Conservation (phyloP, 140 eudicot genomes). For the Oenanthe javanica region DNA sequence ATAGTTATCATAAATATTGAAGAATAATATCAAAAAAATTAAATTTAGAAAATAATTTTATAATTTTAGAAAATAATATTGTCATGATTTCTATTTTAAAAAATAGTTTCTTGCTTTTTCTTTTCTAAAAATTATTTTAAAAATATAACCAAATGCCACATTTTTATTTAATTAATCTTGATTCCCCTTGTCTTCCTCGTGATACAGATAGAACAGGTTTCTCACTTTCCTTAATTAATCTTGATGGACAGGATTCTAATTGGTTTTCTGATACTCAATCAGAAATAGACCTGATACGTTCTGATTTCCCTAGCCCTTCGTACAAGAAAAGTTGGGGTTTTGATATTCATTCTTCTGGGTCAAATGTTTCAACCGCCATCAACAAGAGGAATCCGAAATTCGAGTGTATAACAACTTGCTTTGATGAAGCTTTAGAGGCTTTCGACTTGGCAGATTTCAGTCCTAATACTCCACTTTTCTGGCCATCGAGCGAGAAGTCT, state of each 20-base stretch:
- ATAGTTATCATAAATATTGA: too few species aligned
- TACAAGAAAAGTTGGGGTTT: slow-evolving; percentile 5
- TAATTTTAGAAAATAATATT: too few species aligned
- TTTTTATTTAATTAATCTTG: not conserved
- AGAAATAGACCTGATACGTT: slow-evolving; percentile 8
- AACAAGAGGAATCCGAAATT: slow-evolving; percentile 21
- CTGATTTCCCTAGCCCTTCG: slow-evolving; percentile 22
- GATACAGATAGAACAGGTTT: not conserved
- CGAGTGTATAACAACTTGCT: slow-evolving; percentile 15
- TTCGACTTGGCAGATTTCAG: slow-evolving; percentile 30
- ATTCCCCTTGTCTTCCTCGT: not conserved
- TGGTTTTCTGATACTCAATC: slow-evolving; percentile 12
- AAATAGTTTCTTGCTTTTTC: too few species aligned
- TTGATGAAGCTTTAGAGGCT: slow-evolving; percentile 19
- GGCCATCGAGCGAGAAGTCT: slow-evolving; percentile 32
- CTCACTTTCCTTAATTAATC: slow-evolving; percentile 3
- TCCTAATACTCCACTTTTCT: slow-evolving; percentile 32
- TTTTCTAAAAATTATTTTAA: too few species aligned
- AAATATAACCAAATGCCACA: too few species aligned
- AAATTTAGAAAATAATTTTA: too few species aligned
- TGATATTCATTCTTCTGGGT: slow-evolving; percentile 7
- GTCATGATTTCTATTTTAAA: too few species aligned
- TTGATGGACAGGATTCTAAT: slow-evolving; percentile 11
- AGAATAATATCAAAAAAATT: too few species aligned
- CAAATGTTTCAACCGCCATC: slow-evolving; percentile 12